Percentiles rank a stretch among this genome's conserved stretches.
phyloP scores from a whole-genome alignment of 495 filamentous ascomycete species.

The Amniculicola lignicola region DNA sequence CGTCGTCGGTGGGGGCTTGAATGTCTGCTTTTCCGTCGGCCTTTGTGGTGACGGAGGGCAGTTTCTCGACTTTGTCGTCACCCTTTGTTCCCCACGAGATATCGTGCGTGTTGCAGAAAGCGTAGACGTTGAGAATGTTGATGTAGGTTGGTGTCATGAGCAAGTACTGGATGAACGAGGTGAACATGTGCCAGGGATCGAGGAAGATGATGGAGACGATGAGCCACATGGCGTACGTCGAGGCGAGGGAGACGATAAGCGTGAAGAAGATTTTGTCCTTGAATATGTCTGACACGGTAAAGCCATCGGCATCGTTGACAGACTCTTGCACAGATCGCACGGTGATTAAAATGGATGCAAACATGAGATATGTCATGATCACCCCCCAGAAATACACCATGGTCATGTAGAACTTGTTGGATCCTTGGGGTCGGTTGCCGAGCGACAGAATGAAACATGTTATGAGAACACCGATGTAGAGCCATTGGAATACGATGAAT shows the following conservation, averaged over 20 bases:
- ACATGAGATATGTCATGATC: constrained; percentile 93
- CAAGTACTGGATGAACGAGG: constrained; percentile 92
- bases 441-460: constrained; percentile 94
- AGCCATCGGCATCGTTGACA: constrained; percentile 47
- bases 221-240: constrained; percentile 93
- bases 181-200: constrained; percentile 99
- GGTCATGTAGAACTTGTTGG: constrained; percentile 88
- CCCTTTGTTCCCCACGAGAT: constrained; percentile 97
- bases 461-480: constrained; percentile 86
- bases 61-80: constrained; percentile 81
- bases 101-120: constrained; percentile 97
- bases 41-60: constrained; percentile 77
- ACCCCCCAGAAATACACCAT: constrained; percentile 97
- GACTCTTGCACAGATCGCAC: constrained; percentile 76
- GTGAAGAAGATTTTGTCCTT: constrained; percentile 88
- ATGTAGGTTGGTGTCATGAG: constrained; percentile 92
- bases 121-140: constrained; percentile 96
- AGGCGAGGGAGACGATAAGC: constrained; percentile 83
- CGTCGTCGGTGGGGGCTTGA: constrained; percentile 81
- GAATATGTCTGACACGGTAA: constrained; percentile 69
- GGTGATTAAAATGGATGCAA: constrained; percentile 93
- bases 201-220: constrained; percentile 91
- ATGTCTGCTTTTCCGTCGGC: constrained; percentile 92
- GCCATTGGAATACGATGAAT: constrained; percentile 90
- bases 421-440: constrained; percentile 94